phyloP scores from a whole-genome alignment of 2,329 filamentous ascomycete species.

The Ramularia endophylla region DNA sequence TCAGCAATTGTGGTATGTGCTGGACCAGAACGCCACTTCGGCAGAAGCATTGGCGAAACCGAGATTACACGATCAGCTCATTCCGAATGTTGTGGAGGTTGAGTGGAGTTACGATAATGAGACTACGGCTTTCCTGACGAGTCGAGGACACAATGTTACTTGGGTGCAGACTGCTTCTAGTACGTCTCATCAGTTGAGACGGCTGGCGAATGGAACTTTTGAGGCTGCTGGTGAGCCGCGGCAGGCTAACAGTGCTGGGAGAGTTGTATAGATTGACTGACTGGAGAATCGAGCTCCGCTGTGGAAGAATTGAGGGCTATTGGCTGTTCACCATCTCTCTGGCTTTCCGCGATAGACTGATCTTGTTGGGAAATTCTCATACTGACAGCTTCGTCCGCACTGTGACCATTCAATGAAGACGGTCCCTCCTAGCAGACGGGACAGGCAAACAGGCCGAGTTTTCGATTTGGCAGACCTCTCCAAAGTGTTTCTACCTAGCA shows the following conservation, averaged over 20 bases:
- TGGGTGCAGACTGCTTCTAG: constrained; percentile 60
- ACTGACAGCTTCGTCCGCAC: no score
- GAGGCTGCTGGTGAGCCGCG: constrained; percentile 73
- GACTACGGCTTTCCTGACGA: constrained; percentile 58
- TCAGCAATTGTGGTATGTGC: constrained; percentile 65
- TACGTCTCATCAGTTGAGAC: constrained; percentile 64
- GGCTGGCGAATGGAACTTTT: constrained; percentile 60
- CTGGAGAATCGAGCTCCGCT: no score
- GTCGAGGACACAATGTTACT: constrained; percentile 64
- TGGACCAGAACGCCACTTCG: constrained; percentile 60
- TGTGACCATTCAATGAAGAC: no score
- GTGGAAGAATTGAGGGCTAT: no score
- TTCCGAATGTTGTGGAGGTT: constrained; percentile 63
- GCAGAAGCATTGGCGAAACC: constrained; percentile 58
- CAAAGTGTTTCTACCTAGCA: no score
- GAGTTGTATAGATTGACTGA: no score
- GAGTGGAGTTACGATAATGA: constrained; percentile 63
- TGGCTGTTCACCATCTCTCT: no score
- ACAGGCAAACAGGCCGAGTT: no score
- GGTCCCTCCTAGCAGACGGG: no score
- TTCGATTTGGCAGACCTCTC: no score
- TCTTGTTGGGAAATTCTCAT: no score
- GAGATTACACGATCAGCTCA: constrained; percentile 74
- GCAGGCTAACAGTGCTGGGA: constrained; percentile 64
- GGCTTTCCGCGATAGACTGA: no score